Evolutionary conservation across 805 yeast genomes (phyloP).

Genomic region (Kuraishia borneana): DNA sequence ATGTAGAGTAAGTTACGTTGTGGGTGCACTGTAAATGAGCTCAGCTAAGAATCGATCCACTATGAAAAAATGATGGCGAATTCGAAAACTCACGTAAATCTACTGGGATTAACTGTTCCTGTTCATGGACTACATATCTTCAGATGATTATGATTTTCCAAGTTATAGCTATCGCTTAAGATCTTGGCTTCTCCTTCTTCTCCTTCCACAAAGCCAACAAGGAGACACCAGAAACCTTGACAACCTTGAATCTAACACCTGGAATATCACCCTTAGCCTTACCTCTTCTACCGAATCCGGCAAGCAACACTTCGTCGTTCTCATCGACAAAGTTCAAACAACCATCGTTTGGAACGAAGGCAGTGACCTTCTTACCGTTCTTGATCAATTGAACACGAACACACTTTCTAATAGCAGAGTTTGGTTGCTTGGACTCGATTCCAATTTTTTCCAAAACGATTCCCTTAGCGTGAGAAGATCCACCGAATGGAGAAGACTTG

Average conservation of each 20-base stretch:
- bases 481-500: constrained; percentile 99
- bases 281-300: constrained; percentile 99
- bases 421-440: constrained; percentile 99
- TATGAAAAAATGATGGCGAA: constrained; percentile 1
- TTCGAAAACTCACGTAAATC: not conserved
- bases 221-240: constrained; percentile 99
- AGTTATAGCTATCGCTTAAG: constrained; percentile 61
- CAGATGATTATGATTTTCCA: too few relatives aligned
- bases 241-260: constrained; percentile 99
- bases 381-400: constrained; percentile 99
- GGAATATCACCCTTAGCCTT: constrained; percentile 99
- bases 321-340: constrained; percentile 99
- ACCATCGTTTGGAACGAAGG: constrained; percentile 99
- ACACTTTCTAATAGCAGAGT: constrained; percentile 99
- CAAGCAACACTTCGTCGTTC: constrained; percentile 98
- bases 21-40: too few relatives aligned
- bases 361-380: constrained; percentile 99
- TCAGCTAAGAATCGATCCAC: too few relatives aligned
- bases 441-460: constrained; percentile 99
- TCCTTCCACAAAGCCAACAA: constrained; percentile 99
- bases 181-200: constrained; percentile 99
- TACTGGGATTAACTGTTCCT: too few relatives aligned
- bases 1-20: too few relatives aligned
- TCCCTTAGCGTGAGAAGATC: constrained; percentile 99
- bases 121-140: too few relatives aligned